A percentile compares a stretch with the other conserved stretches of the same genome.
phyloP scores from a whole-genome alignment of 352 stramenopile genomes.

The Peronosclerospora sorghi region DNA sequence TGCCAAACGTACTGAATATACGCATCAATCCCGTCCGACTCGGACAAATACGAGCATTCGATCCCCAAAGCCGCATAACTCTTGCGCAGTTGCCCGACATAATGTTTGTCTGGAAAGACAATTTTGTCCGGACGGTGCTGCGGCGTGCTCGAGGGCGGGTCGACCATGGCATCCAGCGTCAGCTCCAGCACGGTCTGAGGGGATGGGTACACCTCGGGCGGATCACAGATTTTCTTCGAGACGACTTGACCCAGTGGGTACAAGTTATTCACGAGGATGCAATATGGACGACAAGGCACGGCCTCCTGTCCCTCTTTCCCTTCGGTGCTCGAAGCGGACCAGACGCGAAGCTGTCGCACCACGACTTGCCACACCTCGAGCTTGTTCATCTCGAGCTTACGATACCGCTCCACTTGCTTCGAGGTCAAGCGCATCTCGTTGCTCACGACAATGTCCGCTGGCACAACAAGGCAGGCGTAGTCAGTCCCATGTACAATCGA shows the following conservation, averaged over 20 bases:
- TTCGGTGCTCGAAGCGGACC: constrained; percentile 64
- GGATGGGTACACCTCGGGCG: constrained; percentile 67
- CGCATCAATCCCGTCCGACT: constrained; percentile 76
- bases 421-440: constrained; percentile 53
- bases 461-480: too few relatives aligned
- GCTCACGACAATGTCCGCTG: constrained; percentile 72
- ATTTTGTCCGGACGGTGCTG: constrained; percentile 83
- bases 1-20: constrained; percentile 58
- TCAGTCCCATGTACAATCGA: too few relatives aligned
- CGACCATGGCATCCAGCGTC: constrained; percentile 64
- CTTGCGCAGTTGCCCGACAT: constrained; percentile 62
- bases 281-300: constrained; percentile 73
- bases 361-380: constrained; percentile 84
- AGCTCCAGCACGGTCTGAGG: constrained; percentile 53
- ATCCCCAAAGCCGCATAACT: constrained; percentile 66
- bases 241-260: constrained; percentile 79
- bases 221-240: constrained; percentile 78
- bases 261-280: constrained; percentile 80
- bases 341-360: constrained; percentile 78
- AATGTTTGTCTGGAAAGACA: constrained; percentile 70
- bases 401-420: constrained; percentile 54
- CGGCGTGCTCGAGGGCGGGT: constrained; percentile 55
- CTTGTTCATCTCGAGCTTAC: constrained; percentile 64
- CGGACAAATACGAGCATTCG: constrained; percentile 76
- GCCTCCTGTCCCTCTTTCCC: constrained; percentile 42